Base-by-base conservation (phyloP, 495 filamentous ascomycete species). In the Annulohypoxylon maeteangense region DNA sequence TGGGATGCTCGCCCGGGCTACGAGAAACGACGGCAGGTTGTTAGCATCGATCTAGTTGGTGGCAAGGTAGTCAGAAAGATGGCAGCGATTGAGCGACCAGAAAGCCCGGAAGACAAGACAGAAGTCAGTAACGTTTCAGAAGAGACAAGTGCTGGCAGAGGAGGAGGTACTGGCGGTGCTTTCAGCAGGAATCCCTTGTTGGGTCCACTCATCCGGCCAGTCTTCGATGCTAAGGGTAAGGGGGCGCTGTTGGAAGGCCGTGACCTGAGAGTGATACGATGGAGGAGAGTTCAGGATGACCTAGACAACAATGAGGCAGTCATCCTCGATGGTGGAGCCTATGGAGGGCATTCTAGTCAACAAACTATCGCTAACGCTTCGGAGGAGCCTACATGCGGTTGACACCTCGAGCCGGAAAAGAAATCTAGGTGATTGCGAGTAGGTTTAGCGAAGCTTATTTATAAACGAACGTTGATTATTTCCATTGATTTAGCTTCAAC, bases 201-300 rank as follows among this genome's bases (percentile, higher is more conserved):
- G 29, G 92, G 90, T 10, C 88, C 88, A 0, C 75, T 97, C 71
- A 90, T 97, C 67, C 87, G 90, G 67, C 95, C 95, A 0, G 86
- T 94, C 0, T 96, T 91, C 81, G 88, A 77, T 71, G 79, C n/a
- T 74, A 87, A 53, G 81, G 82, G 68, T 78, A 86, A 74, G 79
- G 84, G 71, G 65, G 81, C 38, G 50, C 73, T 65, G 78, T 78
- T 67, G 64, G 76, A 78, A 59, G 75, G 69, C 65, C 75, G 74
- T 75, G 80, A 70, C 63, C 81, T 77, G 60, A 79, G 76, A 66
- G 86, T 81, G 53, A 84, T 84, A 63, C 87, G 86, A 2, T 98
- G 95, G 95, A 84, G 94, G 51, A 88, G 93, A 67, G 95, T 97
- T 0, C 96, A 98, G 76, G 93, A 98, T 80, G 93, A 97, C 72